A percentile compares a stretch with the other conserved stretches of the same genome.
phyloP scores from a whole-genome alignment of 495 filamentous ascomycete species.

The Lindgomyces ingoldianus region DNA sequence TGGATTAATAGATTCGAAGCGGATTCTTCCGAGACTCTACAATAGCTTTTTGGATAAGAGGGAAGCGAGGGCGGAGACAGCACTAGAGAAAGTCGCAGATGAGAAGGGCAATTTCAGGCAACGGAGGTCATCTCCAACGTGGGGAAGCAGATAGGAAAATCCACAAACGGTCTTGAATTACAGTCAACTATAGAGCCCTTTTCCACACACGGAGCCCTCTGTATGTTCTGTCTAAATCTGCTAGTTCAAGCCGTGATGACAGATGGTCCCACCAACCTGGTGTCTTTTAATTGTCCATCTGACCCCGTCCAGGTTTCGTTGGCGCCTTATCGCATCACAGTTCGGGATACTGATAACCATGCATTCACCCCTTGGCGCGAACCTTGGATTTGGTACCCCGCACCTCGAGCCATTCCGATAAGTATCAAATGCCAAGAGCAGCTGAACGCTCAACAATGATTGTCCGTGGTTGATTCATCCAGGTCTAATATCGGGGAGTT shows the following conservation, averaged over 20 bases:
- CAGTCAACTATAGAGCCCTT: conserved; percentile 6
- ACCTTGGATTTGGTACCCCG: not conserved
- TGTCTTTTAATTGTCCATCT: not conserved
- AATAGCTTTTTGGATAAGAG: conserved; percentile 59
- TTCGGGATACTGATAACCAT: conserved; percentile 28
- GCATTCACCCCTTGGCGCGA: conserved; percentile 15
- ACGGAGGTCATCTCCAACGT: conserved; percentile 29
- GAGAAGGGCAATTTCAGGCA: conserved; percentile 39
- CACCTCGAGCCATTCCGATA: no score
- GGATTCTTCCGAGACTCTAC: conserved; percentile 61
- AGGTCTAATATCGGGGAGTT: no score
- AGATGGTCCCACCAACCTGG: conserved; percentile 21
- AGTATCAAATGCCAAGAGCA: no score
- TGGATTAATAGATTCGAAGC: conserved; percentile 51
- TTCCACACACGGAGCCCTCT: not conserved
- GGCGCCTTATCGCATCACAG: conserved; percentile 31
- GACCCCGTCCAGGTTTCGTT: conserved; percentile 12
- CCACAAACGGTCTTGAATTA: not conserved
- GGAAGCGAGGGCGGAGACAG: conserved; percentile 56
- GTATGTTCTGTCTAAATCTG: not conserved
- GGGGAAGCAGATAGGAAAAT: conserved; percentile 29
- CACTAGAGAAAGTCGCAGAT: conserved; percentile 49
- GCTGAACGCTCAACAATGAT: no score
- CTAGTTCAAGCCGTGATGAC: not conserved
- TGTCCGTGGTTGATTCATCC: no score